Base-by-base conservation (phyloP, 2,329 filamentous ascomycete species). In the Neopestalotiopsis rosae region DNA sequence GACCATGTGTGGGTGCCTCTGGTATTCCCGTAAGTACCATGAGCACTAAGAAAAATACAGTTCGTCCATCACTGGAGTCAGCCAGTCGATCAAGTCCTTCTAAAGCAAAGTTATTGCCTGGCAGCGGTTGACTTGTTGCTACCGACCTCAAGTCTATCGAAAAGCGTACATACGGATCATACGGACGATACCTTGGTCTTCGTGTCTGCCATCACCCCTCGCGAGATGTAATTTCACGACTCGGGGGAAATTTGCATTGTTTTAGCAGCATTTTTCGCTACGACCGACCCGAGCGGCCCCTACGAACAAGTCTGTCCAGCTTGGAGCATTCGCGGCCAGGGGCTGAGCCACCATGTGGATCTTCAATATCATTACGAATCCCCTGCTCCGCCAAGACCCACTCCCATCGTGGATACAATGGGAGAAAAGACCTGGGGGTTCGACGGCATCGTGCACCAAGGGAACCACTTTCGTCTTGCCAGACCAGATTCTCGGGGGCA, bases 331-430 rank as follows among this genome's bases (percentile, higher is more conserved):
- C 61, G 61, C 40, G 61, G 40, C 40, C 24, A 45, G 61, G 59
- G 59, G 38, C 61, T 38, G 17, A 34, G 59, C 61, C 62, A 65
- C 42, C 40, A 65, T 65, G 63, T 66, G 63, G 63, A 66, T 20
- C 49, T 34, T 58, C 28, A 38, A 34, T 24, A 38, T 28, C 52
- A 67, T 67, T 67, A 67, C 65, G 65, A 67, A 52, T 67, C 56
- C 65, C 52, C 20, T 56, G 52, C 52, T 61, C 65, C 65, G 65
- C 65, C 34, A 30, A 56, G 34, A 24, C 45, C 40, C 65, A 52
- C 59, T 52, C 59, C 28, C 40, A 61, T 45, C 65, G 57, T 59
- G 57, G 65, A 45, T 67, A 34, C 49, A 57, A 56, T 66, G 20
- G 24, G 45, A 17, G 63, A 52, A 28, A 52, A 24, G 45, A 52